Evolutionary conservation across 2,329 filamentous ascomycete genomes (phyloP).

Genomic region (Colletotrichum lentis): DNA sequence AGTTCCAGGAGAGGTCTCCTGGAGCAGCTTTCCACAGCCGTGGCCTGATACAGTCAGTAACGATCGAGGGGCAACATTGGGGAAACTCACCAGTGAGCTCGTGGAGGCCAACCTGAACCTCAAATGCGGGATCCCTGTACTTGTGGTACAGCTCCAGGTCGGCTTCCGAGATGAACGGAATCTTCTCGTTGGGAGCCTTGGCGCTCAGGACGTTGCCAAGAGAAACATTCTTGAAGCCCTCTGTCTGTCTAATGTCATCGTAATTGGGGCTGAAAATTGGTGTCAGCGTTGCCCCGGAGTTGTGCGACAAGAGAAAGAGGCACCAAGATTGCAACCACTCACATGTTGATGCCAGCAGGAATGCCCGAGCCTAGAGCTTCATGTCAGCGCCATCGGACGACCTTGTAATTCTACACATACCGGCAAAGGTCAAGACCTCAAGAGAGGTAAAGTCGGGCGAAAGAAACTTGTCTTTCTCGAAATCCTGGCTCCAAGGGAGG

Average conservation of each 20-base stretch:
- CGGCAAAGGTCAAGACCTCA: conserved; percentile 83
- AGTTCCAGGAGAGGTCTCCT: conserved; percentile 81
- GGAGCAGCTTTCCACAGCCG: conserved; percentile 90
- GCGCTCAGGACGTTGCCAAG: conserved; percentile 92
- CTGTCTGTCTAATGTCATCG: conserved; percentile 79
- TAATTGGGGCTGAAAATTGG: conserved; percentile 65
- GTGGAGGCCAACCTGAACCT: conserved; percentile 95
- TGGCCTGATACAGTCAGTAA: conserved; percentile 63
- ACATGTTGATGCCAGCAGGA: conserved; percentile 73
- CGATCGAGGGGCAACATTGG: too few relatives aligned
- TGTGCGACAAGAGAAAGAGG: not conserved
- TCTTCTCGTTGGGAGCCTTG: conserved; percentile 89
- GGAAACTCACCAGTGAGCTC: conserved; percentile 66
- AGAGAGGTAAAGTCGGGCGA: conserved; percentile 96
- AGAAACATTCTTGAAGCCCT: conserved; percentile 93
- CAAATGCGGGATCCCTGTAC: conserved; percentile 87
- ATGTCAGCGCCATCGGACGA: not conserved
- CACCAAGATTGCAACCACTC: conserved; percentile 31
- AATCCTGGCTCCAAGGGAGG: conserved; percentile 85
- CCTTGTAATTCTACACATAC: not conserved
- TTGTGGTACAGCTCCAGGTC: conserved; percentile 82
- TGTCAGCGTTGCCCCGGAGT: conserved; percentile 31
- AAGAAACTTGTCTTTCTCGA: conserved; percentile 96
- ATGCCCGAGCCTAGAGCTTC: conserved; percentile 66
- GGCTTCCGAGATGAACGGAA: conserved; percentile 84